Conservation (phyloP, 2,329 filamentous ascomycete genomes). For the Aspergillus vadensis region DNA sequence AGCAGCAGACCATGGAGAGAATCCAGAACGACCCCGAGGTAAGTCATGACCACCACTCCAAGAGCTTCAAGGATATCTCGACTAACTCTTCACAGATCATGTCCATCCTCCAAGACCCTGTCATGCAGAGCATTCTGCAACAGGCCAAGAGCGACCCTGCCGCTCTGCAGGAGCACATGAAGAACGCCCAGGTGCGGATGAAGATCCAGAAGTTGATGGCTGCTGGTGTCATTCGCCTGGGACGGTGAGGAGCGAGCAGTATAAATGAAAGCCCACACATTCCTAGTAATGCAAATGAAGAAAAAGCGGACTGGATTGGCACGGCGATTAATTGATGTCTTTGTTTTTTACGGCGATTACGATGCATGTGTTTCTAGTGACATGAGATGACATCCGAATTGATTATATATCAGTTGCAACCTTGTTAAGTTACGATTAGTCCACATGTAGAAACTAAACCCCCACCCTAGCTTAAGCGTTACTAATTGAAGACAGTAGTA, state of each 20-base stretch:
- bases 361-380: constrained; percentile 9
- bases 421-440: too few relatives aligned
- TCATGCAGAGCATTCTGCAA: constrained; percentile 97
- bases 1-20: constrained; percentile 91
- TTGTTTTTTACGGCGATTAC: constrained; percentile 6
- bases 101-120: constrained; percentile 86
- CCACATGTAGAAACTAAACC: too few relatives aligned
- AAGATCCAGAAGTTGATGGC: constrained; percentile 96
- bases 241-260: constrained; percentile 46
- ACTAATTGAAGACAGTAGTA: too few relatives aligned
- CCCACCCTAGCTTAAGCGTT: too few relatives aligned
- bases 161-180: constrained; percentile 95
- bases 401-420: not conserved
- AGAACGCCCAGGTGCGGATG: constrained; percentile 77
- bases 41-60: constrained; percentile 36
- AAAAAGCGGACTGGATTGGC: constrained; percentile 4
- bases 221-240: constrained; percentile 85
- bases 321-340: not conserved
- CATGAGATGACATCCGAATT: constrained; percentile 8
- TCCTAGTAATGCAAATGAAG: not conserved
- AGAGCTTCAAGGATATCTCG: not conserved
- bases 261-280: not conserved
- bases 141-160: constrained; percentile 93
- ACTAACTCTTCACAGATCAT: constrained; percentile 63
- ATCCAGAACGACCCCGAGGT: constrained; percentile 90